Conservation (phyloP, 1,139 yeast species). For the Lodderomyces beijingensis region DNA sequence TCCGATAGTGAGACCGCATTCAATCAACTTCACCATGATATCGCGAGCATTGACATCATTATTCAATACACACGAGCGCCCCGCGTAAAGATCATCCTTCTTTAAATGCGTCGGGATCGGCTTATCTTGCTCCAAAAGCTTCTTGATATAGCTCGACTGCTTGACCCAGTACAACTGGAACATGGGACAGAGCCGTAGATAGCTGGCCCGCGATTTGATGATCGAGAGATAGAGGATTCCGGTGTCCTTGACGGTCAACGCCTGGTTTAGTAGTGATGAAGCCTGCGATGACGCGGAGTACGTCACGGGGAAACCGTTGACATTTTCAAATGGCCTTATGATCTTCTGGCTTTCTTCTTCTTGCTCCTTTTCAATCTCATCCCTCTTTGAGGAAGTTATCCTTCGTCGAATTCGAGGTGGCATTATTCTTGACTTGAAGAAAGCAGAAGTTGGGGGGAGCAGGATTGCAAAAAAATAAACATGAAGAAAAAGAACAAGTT, state of each 20-base stretch:
- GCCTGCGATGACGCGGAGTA: conserved; percentile 55
- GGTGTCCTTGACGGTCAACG: conserved; percentile 68
- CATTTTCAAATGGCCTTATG: conserved; percentile 62
- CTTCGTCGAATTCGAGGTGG: conserved; percentile 45
- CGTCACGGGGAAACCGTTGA: conserved; percentile 71
- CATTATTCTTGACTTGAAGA: conserved; percentile 23
- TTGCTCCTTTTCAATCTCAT: conserved; percentile 45
- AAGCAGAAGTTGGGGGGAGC: too few relatives aligned
- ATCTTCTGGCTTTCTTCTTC: conserved; percentile 38
- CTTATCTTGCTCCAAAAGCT: conserved; percentile 33
- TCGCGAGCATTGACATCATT: conserved; percentile 63
- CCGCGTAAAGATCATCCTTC: conserved; percentile 20
- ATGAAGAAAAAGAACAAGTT: not conserved
- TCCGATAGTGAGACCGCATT: conserved; percentile 67
- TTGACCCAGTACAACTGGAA: conserved; percentile 79
- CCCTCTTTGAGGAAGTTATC: conserved; percentile 43
- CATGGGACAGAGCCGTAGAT: conserved; percentile 65
- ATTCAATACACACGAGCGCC: conserved; percentile 40
- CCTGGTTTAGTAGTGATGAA: conserved; percentile 51
- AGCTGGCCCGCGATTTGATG: conserved; percentile 68
- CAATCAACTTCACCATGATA: conserved; percentile 84
- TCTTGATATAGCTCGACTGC: conserved; percentile 47
- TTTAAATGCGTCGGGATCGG: conserved; percentile 23
- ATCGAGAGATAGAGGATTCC: conserved; percentile 70
- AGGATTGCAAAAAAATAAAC: not conserved